Evolutionary conservation across 306 rosid genomes (phyloP), one percentile per base, ranked within the genome.

Genomic region (Inga laurina): DNA sequence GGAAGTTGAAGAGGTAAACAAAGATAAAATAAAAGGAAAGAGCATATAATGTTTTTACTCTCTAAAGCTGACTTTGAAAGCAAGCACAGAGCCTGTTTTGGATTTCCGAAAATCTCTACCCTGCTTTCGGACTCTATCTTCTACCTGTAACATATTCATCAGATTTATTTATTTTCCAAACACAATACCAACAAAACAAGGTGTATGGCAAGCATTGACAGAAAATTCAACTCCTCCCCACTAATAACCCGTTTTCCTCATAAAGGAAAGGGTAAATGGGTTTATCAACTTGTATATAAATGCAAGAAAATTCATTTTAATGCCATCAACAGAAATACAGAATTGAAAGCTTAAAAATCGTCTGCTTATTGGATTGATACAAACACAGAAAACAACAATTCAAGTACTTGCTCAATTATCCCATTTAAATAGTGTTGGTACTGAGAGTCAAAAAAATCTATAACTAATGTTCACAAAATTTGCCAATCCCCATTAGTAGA

Each of bases 1-100:
- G 15, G 21, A 13, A 66, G 79, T 49, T 35, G 32, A 62, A 75
- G 39, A 10, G 57, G 74, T 3, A 32, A 54, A 79, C 6, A 59
- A 41, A 32, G 48, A 12, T 12, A 44, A 44, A 24, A 61, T 15
- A 10, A 65, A 69, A 56, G 18, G 69, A 72, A 19, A n/a, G 70
- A 54, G 48, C 49, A 18, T 43, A 45, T 82, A 32, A 81, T 39
- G 80, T 15, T 83, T 51, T 83, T 88, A 95, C 98, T 96, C 93
- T 96, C 99, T 90, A 81, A 96, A 96, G 88, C 85, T 85, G 92
- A 96, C 99, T 96, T 96, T 96, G 97, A 86, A 88, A 85, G 99
- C 93, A 85, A 93, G 88, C 27, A 93, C 83, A 35, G 94, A 96
- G 83, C 98, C 99, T 19, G 98, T 89, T 84, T 93, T 87, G 11